Conservation (phyloP, 352 stramenopile genomes). For the Phytophthora boehmeriae region DNA sequence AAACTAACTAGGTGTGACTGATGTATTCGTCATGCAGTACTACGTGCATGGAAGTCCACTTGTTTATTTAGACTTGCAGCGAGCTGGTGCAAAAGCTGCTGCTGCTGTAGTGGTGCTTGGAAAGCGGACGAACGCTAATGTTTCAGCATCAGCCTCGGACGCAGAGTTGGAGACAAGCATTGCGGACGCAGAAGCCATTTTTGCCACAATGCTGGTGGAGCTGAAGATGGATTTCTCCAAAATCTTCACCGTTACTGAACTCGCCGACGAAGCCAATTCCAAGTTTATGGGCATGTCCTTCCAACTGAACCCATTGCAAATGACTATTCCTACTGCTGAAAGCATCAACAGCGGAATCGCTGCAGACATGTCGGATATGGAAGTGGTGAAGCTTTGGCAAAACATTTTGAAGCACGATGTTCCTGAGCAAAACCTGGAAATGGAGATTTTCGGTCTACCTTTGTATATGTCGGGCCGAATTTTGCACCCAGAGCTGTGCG, state of each 20-base stretch:
- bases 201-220: constrained; percentile 86
- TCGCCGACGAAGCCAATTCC: constrained; percentile 85
- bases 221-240: constrained; percentile 87
- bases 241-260: constrained; percentile 88
- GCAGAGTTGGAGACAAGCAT: constrained; percentile 73
- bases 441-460: constrained; percentile 80
- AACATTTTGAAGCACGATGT: constrained; percentile 66
- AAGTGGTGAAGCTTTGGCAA: constrained; percentile 69
- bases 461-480: constrained; percentile 87
- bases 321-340: neutral
- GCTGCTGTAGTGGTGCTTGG: constrained; percentile 81
- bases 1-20: neutral
- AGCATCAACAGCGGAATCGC: constrained; percentile 2
- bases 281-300: constrained; percentile 87
- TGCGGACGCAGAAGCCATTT: constrained; percentile 82
- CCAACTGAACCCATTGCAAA: constrained; percentile 48
- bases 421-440: constrained; percentile 64
- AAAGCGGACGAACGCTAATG: constrained; percentile 51
- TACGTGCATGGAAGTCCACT: constrained; percentile 82
- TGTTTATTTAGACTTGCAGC: constrained; percentile 79
- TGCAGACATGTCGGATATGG: constrained; percentile 23
- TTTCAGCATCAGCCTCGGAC: constrained; percentile 37
- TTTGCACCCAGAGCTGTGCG: constrained; percentile 80
- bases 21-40: constrained; percentile 47
- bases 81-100: constrained; percentile 79